Base-by-base conservation (phyloP, 148 eudicot genomes). In the Amaranthus palmeri region DNA sequence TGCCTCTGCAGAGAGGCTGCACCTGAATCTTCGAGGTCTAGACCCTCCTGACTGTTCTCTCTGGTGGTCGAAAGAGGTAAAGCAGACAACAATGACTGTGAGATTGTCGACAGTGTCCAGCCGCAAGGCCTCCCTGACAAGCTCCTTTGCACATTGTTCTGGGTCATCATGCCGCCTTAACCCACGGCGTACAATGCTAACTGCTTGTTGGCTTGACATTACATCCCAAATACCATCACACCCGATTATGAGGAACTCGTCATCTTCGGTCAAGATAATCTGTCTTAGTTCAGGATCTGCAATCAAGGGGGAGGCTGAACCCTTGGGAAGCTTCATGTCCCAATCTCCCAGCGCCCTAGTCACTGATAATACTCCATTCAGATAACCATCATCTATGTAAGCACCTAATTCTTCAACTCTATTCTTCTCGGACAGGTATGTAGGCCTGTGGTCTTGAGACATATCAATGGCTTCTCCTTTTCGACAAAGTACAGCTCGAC, bases 171-270 rank as follows among this genome's bases (percentile, higher is more conserved):
- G 92, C 9, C 88, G 74, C 54, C 86, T 82, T 56, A 92, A 80
- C 53, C 97, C 92, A 14, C 89, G 84, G 2, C 90, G 84, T 50
- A 92, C 96, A 3, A 85, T 82, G 72, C 83, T 83, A 9, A 89
- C 92, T 14, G 97, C 96, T 15, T 89, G 85, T 69, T 92, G 90
- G 76, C 96, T 92, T 43, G 96, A 82, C 85, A 92, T 82, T 6
- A 89, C 92, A 77, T 91, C 97, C 92, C 95, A 91, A 46, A 92
- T 83, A 42, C 97, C 96, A 47, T 92, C 97, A 46, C 97, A 92
- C 11, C 88, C 97, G 9, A 92, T 85, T 68, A 92, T 83, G 17
- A 92, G 89, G 83, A 92, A 92, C 83, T 92, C 97, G 45, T 92
- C 96, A 8, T 92, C 97, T 80, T 86, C 90, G 0, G 88, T 89